Base-by-base conservation (phyloP, 495 filamentous ascomycete species). In the Elaphomyces granulatus region DNA sequence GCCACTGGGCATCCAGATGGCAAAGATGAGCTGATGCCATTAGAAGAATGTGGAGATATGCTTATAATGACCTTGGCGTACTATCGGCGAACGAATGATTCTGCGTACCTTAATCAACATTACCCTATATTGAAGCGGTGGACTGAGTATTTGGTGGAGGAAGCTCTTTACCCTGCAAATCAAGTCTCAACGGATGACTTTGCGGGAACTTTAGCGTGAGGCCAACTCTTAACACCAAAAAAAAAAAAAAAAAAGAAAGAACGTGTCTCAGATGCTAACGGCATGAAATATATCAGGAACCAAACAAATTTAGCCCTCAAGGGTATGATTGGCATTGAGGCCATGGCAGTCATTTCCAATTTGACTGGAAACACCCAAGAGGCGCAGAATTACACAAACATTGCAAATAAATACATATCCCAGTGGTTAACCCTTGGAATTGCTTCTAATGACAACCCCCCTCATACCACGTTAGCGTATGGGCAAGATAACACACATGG, bases 41-140 rank as follows among this genome's bases (percentile, higher is more conserved):
- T 95, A 1, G 87, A 95, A 49, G 87, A 95, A 57, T 95, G 87
- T 49, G 87, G 87, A 15, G 80, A 95, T 56, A 95, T 95, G 82
- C 60, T 95, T 17, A 90, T 93, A 53, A 93, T 95, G 87, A 81
- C 76, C 3, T 64, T 95, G 34, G 80, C 73, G 1, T 80, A 79
- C 46, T 70, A 65, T 2, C 61, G 56, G 37, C 54, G 59, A 14
- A 55, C 70, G 7, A 46, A 56, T 2, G 58, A 75, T 42, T 52
- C 37, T 4, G 49, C 50, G 3, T 77, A 68, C 44, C 49, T 75
- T 36, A 33, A 65, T 51, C 10, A 63, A 8, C 78, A 81, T 37
- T 93, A 92, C 54, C 59, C 60, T 28, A 55, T 92, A 6, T 83
- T 84, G 64, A 80, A 82, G 49, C 74, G 86, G 49, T 95, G 87